Evolutionary conservation across 352 stramenopile species (phyloP).

Genomic region (Detonula confervacea): DNA sequence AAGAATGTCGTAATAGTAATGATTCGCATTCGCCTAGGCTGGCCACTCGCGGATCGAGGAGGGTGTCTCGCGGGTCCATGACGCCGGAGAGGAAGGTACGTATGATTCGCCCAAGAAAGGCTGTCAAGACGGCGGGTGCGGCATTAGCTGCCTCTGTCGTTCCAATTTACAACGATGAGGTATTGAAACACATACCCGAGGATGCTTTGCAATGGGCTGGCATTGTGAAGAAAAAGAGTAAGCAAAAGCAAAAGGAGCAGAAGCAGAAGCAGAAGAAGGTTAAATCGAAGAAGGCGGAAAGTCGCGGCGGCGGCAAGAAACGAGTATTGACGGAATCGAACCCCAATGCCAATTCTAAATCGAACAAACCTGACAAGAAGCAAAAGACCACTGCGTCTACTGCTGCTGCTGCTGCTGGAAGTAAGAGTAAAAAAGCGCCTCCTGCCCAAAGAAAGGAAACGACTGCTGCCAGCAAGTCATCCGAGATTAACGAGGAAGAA

Average conservation of each 20-base stretch:
- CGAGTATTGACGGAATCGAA: conserved; percentile 40
- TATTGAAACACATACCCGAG: conserved; percentile 48
- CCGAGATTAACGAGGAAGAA: not conserved
- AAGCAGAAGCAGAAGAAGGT: conserved; percentile 22
- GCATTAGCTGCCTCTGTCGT: not conserved
- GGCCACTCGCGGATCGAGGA: conserved; percentile 20
- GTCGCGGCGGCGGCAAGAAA: conserved; percentile 34
- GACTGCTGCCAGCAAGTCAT: conserved; percentile 2
- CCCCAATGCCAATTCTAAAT: conserved; percentile 20
- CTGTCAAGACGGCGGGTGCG: conserved; percentile 3
- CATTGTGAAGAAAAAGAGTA: conserved; percentile 24
- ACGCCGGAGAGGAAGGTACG: conserved; percentile 28
- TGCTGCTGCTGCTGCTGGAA: no score
- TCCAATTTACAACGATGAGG: conserved; percentile 50
- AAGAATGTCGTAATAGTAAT: no score
- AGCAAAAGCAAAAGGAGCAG: conserved; percentile 28
- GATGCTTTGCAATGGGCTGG: conserved; percentile 51
- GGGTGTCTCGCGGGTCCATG: conserved; percentile 11
- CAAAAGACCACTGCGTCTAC: not conserved
- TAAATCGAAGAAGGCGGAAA: conserved; percentile 12
- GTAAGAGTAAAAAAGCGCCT: not conserved
- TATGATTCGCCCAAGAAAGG: conserved; percentile 3
- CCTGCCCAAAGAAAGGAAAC: conserved; percentile 5
- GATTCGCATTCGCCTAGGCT: no score
- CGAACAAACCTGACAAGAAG: conserved; percentile 17